These are phyloP conservation scores for Mortierella sp. DNA, from an alignment of 371 early-diverging fungal species.

Conservation along the genomic window DNA sequence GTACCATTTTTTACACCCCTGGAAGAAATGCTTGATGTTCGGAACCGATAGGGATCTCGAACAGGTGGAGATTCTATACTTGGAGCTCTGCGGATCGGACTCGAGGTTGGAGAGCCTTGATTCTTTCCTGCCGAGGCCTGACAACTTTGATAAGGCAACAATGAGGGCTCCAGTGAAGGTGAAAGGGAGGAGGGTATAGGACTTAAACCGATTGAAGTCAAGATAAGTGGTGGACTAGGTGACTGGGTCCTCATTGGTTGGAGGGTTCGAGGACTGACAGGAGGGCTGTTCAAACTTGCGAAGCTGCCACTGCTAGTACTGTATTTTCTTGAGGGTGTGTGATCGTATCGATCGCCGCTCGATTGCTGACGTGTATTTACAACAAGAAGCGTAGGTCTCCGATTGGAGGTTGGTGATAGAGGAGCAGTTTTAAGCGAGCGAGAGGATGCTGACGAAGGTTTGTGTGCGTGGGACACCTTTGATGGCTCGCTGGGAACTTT, in stretches of 20 bases:
- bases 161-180: slow-evolving; percentile 15
- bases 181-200: slow-evolving; percentile 6
- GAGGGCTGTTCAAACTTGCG: slow-evolving; percentile 5
- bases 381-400: slow-evolving; percentile 4
- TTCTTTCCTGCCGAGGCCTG: background rate
- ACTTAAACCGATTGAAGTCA: background rate
- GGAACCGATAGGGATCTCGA: slow-evolving; percentile 26
- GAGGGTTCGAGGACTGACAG: slow-evolving; percentile 6
- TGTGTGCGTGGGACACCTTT: slow-evolving; percentile 4
- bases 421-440: slow-evolving; percentile 9
- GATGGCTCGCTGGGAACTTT: background rate
- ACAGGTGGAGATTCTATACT: slow-evolving; percentile 14
- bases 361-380: slow-evolving; percentile 7
- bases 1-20: slow-evolving; percentile 18
- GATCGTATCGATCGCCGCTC: background rate
- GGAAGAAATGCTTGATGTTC: slow-evolving; percentile 11
- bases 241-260: background rate
- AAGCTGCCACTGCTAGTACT: slow-evolving; percentile 8
- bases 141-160: background rate
- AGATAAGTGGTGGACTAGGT: slow-evolving; percentile 16
- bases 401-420: slow-evolving; percentile 6
- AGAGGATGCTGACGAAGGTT: background rate
- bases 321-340: background rate
- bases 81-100: slow-evolving; percentile 1
- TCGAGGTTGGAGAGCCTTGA: background rate